These are phyloP conservation scores for Apostasia shenzhenica DNA, from an alignment of 106 monocot species.

Conservation along the genomic window DNA sequence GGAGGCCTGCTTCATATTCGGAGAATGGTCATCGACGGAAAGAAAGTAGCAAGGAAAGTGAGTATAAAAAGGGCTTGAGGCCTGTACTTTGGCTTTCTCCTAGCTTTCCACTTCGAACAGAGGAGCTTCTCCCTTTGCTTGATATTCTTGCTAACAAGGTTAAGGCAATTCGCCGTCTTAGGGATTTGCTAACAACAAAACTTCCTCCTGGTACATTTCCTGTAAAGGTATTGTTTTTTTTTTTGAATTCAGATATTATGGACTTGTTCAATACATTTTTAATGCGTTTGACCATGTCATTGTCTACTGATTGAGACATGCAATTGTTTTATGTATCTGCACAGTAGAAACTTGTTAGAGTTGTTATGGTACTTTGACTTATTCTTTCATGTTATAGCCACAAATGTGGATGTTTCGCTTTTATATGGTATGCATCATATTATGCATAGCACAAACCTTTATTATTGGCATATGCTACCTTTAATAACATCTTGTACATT, in stretches of 20 bases:
- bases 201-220: conserved; percentile 88
- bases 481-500: too few relatives aligned
- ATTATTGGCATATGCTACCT: too few relatives aligned
- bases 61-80: conserved; percentile 21
- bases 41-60: conserved; percentile 16
- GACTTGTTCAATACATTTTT: too few relatives aligned
- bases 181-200: conserved; percentile 49
- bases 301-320: too few relatives aligned
- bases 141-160: conserved; percentile 97
- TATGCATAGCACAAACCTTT: too few relatives aligned
- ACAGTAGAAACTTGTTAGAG: too few relatives aligned
- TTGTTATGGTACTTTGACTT: too few relatives aligned
- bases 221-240: conserved; percentile 66
- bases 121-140: conserved; percentile 60
- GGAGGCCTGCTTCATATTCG: conserved; percentile 17
- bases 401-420: too few relatives aligned
- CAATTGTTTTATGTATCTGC: too few relatives aligned
- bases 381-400: too few relatives aligned
- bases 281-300: too few relatives aligned
- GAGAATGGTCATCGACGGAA: conserved; percentile 13
- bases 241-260: background rate
- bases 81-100: conserved; percentile 21
- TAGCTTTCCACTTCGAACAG: conserved; percentile 11
- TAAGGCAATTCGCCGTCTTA: conserved; percentile 90
- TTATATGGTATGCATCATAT: too few relatives aligned